These are phyloP conservation scores for Seminavis robusta DNA, from an alignment of 108 stramenopile genomes.

Conservation along the genomic window DNA sequence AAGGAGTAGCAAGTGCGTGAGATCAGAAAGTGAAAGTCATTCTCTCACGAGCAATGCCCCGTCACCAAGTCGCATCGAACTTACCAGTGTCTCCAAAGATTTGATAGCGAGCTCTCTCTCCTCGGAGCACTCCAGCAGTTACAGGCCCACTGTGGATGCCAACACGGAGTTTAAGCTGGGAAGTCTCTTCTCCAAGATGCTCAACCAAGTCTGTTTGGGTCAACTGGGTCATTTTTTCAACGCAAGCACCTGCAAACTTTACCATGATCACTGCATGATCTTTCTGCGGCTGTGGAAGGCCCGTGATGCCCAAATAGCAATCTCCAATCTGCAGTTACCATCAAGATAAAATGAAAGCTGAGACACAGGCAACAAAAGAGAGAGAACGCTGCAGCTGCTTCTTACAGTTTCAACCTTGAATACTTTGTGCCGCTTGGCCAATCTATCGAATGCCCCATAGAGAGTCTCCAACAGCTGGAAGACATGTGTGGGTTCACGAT, in stretches of 20 bases:
- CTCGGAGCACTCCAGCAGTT: conserved; percentile 39
- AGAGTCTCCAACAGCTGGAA: conserved; percentile 47
- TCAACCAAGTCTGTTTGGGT: conserved; percentile 28
- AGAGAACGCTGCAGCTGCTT: too few species aligned
- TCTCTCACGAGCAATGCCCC: too few species aligned
- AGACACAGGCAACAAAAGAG: too few species aligned
- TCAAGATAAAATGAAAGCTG: too few species aligned
- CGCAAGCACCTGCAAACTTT: conserved; percentile 35
- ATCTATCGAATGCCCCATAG: conserved; percentile 38
- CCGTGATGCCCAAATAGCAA: conserved; percentile 32
- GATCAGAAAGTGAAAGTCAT: too few species aligned
- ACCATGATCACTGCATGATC: conserved; percentile 46
- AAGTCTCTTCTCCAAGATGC: conserved; percentile 36
- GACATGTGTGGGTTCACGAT: conserved; percentile 45
- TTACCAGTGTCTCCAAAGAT: conserved; percentile 62
- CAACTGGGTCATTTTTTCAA: conserved; percentile 34
- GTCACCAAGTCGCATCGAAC: too few species aligned
- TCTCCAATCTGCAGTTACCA: too few species aligned
- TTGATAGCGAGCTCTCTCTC: conserved; percentile 26
- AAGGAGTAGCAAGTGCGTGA: too few species aligned
- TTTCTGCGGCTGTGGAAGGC: conserved; percentile 34
- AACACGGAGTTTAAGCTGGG: conserved; percentile 37
- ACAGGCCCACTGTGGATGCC: conserved; percentile 47
- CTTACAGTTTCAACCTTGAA: conserved; percentile 59
- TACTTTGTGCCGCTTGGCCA: conserved; percentile 26